Conservation (phyloP, 352 stramenopile species). For the Phytopythium sindhum region DNA sequence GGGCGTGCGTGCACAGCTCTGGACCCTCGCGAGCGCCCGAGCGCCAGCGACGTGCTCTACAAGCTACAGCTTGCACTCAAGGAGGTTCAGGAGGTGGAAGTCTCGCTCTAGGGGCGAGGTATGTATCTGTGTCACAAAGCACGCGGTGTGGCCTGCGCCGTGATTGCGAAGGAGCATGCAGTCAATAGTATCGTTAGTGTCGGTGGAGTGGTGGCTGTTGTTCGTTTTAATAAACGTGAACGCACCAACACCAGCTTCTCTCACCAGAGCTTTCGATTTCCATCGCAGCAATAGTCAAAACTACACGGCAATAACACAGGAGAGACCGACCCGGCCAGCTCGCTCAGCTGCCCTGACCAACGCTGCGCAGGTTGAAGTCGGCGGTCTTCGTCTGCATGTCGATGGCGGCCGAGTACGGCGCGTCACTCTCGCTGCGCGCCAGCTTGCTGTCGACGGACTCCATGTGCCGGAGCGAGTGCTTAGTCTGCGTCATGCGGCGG, state of each 20-base stretch:
- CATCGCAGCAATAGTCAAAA: background rate
- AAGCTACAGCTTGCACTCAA: conserved; percentile 28
- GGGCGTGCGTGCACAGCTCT: conserved; percentile 32
- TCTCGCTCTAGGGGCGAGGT: conserved; percentile 21
- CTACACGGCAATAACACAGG: background rate
- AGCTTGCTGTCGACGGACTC: conserved; percentile 21
- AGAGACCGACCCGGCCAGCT: too few relatives aligned
- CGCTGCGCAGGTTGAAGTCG: conserved; percentile 2
- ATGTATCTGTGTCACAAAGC: background rate
- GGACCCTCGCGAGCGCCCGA: conserved; percentile 28
- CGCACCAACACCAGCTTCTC: background rate
- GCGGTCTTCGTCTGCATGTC: conserved; percentile 8
- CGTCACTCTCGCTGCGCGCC: conserved; percentile 11
- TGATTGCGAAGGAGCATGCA: background rate
- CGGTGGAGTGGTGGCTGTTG: background rate
- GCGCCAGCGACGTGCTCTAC: conserved; percentile 28
- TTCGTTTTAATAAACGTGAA: background rate
- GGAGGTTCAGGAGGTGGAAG: conserved; percentile 24
- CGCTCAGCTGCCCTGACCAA: conserved; percentile 1
- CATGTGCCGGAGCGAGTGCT: conserved; percentile 8
- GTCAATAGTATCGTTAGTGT: background rate
- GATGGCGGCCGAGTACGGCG: conserved; percentile 15
- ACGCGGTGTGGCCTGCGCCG: too few relatives aligned
- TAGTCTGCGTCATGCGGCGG: background rate
- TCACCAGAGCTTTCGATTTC: background rate